A percentile compares a stretch with the other conserved stretches of the same genome.
Evolutionary conservation across 75 land plant genomes (phyloP).

Genomic region (Pinus taeda): DNA sequence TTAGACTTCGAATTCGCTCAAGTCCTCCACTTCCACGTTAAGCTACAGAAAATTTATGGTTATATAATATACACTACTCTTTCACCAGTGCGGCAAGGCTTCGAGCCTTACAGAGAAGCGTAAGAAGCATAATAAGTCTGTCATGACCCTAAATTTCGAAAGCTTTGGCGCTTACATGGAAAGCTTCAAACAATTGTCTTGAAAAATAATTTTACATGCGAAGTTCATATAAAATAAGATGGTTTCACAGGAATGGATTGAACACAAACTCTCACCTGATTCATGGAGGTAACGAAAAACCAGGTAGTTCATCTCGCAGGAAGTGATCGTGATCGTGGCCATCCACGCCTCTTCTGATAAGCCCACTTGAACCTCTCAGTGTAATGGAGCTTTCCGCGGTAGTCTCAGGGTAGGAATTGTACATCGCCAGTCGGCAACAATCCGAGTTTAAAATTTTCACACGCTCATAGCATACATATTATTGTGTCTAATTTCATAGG

Average conservation of each 20-base stretch:
- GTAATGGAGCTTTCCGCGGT: no score
- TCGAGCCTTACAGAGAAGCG: not conserved
- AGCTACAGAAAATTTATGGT: no score
- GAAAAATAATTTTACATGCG: not conserved
- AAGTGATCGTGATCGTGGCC: constrained; percentile 65
- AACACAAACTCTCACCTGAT: constrained; percentile 49
- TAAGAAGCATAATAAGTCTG: not conserved
- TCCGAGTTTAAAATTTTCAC: no score
- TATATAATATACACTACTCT: no score
- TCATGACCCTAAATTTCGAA: not conserved
- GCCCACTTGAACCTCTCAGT: no score
- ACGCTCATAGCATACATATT: no score
- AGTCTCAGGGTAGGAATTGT: no score
- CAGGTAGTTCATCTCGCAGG: constrained; percentile 81
- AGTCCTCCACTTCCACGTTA: not conserved
- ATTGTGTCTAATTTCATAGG: no score
- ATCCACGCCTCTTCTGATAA: no score
- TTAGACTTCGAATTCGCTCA: not conserved
- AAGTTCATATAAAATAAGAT: not conserved
- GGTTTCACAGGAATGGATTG: no score
- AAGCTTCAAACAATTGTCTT: not conserved
- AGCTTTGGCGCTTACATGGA: not conserved
- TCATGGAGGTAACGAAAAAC: constrained; percentile 95
- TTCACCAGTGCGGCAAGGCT: not conserved
- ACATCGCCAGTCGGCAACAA: no score